phyloP scores from a whole-genome alignment of 495 filamentous ascomycete genomes.

The Penicillium malachiteum region DNA sequence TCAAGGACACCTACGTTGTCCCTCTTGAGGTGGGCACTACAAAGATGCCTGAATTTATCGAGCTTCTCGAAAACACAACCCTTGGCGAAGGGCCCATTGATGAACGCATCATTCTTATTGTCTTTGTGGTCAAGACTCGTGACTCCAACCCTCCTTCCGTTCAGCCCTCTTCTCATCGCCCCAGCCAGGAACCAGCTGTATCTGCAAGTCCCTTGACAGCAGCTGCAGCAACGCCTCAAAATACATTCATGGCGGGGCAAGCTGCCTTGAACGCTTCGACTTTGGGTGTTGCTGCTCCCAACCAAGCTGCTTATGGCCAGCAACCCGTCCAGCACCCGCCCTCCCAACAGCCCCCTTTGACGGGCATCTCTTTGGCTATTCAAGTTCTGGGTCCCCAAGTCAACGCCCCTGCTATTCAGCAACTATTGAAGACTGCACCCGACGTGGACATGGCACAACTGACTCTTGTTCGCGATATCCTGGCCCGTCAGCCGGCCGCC shows the following conservation, averaged over 20 bases:
- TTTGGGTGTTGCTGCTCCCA: slow-evolving; percentile 11
- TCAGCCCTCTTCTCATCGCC: slow-evolving; percentile 44
- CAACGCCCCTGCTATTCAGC: slow-evolving; percentile 60
- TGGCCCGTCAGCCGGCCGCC: slow-evolving; percentile 50
- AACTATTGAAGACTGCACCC: slow-evolving; percentile 64
- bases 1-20: slow-evolving; percentile 76
- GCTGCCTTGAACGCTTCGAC: slow-evolving; percentile 18
- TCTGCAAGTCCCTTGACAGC: slow-evolving; percentile 48
- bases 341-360: slow-evolving; percentile 15
- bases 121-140: slow-evolving; percentile 67
- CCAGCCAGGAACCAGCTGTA: slow-evolving; percentile 36
- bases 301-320: slow-evolving; percentile 38
- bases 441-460: slow-evolving; percentile 62
- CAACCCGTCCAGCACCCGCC: slow-evolving; percentile 21
- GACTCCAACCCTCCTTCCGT: slow-evolving; percentile 46
- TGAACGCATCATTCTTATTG: slow-evolving; percentile 71
- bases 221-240: slow-evolving; percentile 38
- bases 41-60: slow-evolving; percentile 68
- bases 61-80: slow-evolving; percentile 67
- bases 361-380: slow-evolving; percentile 29
- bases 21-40: slow-evolving; percentile 62
- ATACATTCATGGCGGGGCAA: slow-evolving; percentile 30
- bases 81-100: slow-evolving; percentile 62
- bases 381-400: slow-evolving; percentile 61
- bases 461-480: slow-evolving; percentile 59